Evolutionary conservation across 768 basidiomycete genomes (phyloP).

Genomic region (Lepiota venenata): DNA sequence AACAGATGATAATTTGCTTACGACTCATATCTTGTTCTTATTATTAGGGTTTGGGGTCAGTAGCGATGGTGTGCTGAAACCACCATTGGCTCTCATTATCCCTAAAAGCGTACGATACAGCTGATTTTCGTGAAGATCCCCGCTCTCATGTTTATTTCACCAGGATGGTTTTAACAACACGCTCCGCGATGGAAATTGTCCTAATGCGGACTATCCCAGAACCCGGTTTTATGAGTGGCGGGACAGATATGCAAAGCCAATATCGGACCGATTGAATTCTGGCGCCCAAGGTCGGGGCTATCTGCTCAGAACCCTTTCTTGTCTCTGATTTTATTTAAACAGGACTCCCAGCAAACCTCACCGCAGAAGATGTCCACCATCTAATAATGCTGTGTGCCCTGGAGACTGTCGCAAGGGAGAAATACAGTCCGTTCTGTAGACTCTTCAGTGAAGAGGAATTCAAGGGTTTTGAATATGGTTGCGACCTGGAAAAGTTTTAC

Average conservation of each 20-base stretch:
- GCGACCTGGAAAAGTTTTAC: slow-evolving; percentile 79
- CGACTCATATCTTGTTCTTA: neutral
- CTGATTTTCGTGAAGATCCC: neutral
- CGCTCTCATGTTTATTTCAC: neutral
- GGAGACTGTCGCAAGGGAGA: slow-evolving; percentile 55
- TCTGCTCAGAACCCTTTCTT: neutral
- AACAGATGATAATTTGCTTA: neutral
- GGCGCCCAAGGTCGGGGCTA: slow-evolving; percentile 45
- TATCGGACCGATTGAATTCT: slow-evolving; percentile 55
- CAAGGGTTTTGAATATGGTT: slow-evolving; percentile 60
- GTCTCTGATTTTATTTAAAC: neutral
- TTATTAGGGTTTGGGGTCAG: slow-evolving; percentile 57
- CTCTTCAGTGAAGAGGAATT: slow-evolving; percentile 70
- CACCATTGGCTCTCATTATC: slow-evolving; percentile 53
- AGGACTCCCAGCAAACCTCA: slow-evolving; percentile 41
- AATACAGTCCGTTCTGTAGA: slow-evolving; percentile 63
- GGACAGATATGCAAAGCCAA: slow-evolving; percentile 47
- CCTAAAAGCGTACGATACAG: slow-evolving; percentile 45
- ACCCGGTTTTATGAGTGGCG: slow-evolving; percentile 50
- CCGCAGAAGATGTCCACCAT: slow-evolving; percentile 46
- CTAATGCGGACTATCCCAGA: slow-evolving; percentile 44
- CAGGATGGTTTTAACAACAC: slow-evolving; percentile 48
- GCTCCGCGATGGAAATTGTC: slow-evolving; percentile 64
- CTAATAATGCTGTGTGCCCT: slow-evolving; percentile 79
- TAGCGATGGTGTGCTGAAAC: slow-evolving; percentile 40